Base-by-base conservation (phyloP, 2,329 filamentous ascomycete species). In the Falciphora oryzae region DNA sequence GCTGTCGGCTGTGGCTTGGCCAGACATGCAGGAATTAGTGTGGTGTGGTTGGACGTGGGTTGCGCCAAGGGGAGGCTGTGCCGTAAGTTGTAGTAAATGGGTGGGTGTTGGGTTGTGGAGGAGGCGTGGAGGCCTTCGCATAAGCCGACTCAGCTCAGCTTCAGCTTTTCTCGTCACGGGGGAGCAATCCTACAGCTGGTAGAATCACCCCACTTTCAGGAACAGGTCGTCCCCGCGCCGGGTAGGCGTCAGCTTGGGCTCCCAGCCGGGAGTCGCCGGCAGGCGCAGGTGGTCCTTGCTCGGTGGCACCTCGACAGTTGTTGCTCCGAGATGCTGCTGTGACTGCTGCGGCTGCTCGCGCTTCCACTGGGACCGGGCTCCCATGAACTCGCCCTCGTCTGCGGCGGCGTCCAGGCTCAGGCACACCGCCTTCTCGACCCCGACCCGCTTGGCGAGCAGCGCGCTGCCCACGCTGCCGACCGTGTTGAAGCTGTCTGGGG, bases 201-300 rank as follows among this genome's bases (percentile, higher is more conserved):
- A 8, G 32, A 35, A 35, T 35, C 32, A 35, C 32, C 32, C 79
- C 67, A 87, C 83, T 68, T 83, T 82, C 69, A 87, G 71, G 68
- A 83, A 88, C 66, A 91, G 71, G 71, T 91, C 87, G 31, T 88
- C 85, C 0, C 89, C 89, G 61, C 85, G 80, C 66, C 87, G 78
- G 65, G 85, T 87, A 3, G 89, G 89, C 59, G 89, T 91, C 69
- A 91, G 71, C 68, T 81, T 83, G 3, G 88, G 88, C 68, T 86
- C 79, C 86, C 87, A 89, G 1, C 81, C 80, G 0, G 86, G 85
- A 53, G 81, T 83, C 50, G 73, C 74, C 0, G 81, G 81, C 57
- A 80, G 70, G 31, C 71, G 69, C 44, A 66, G 25, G 32, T 66
- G 66, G 65, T 63, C 69, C 27, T 14, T 44, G 4, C 11, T 71